Base-by-base conservation (phyloP, 495 filamentous ascomycete genomes). In the Chlorociboria aeruginascens region DNA sequence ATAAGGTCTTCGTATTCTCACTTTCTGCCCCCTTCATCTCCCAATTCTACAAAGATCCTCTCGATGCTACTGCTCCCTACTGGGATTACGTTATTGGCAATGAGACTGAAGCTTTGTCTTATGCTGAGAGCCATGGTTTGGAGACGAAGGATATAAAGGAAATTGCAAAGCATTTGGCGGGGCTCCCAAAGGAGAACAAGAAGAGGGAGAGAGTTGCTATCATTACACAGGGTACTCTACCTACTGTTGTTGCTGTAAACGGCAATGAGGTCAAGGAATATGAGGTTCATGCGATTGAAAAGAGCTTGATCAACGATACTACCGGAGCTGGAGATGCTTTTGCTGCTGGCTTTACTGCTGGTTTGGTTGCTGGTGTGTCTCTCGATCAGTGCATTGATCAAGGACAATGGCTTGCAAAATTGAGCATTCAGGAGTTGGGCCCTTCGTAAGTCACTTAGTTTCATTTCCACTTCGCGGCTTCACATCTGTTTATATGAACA, bases 251-350 rank as follows among this genome's bases (percentile, higher is more conserved):
- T 43, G 92, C 82, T 44, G 65, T 83, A 42, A 75, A 76, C 57
- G 80, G 79, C 50, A 74, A 84, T 62, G 74, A 81, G 32, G 73
- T 76, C 52, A 78, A 82, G 69, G 73, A 84, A 66, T 86, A 77
- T 72, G 72, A 73, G n/a, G 86, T 99, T 31, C 86, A 82, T 60
- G 69, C 73, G 49, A 82, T 97, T 61, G 67, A 72, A 47, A 69
- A 77, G 63, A 72, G 77, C 29, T 68, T 83, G 66, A 95, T 98
- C 63, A 79, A 78, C 61, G 92, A 99, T 69, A 97, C 92, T 58
- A 99, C 88, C 62, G 92, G 92, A 61, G 92, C 92, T 49, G 92
- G 89, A 66, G 92, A 98, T 65, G 92, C 93, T 32, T 98, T 97
- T 59, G 89, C 89, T 45, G 92, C 89, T 61, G 92, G 92, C 50